Evolutionary conservation across 768 basidiomycete species (phyloP).

Genomic region (Coprinopsis sp.): DNA sequence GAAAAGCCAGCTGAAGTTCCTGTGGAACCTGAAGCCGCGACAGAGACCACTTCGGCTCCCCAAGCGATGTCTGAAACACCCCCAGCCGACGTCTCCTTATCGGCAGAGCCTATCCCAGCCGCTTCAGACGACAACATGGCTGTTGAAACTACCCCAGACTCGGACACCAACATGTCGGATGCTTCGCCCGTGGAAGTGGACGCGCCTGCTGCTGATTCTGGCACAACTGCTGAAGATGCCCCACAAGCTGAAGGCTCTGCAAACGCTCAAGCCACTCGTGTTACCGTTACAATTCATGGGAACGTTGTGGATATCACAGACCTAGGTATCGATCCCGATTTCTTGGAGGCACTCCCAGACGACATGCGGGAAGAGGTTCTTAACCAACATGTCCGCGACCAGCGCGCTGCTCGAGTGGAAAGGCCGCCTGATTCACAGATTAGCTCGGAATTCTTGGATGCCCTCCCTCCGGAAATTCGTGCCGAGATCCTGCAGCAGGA

Average conservation of each 20-base stretch:
- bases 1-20: conserved; percentile 15
- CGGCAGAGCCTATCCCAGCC: conserved; percentile 1
- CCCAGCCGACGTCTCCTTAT: not conserved
- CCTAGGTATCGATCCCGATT: conserved; percentile 96
- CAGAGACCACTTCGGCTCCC: not conserved
- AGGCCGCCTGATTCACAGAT: conserved; percentile 82
- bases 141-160: conserved; percentile 8
- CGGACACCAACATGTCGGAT: conserved; percentile 34
- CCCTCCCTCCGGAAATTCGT: conserved; percentile 91
- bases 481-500: conserved; percentile 98
- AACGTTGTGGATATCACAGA: conserved; percentile 95
- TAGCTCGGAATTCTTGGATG: conserved; percentile 92
- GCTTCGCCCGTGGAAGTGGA: conserved; percentile 12
- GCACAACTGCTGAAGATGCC: conserved; percentile 53
- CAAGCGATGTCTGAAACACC: conserved; percentile 10
- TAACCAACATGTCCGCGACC: conserved; percentile 94
- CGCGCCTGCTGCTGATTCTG: conserved; percentile 20
- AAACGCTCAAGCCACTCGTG: conserved; percentile 44
- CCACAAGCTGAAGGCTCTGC: conserved; percentile 31
- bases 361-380: conserved; percentile 99
- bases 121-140: conserved; percentile 10
- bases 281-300: conserved; percentile 90
- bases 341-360: conserved; percentile 95
- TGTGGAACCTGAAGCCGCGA: not conserved
- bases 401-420: conserved; percentile 71